A percentile compares a stretch with the other conserved stretches of the same genome.
These are phyloP conservation scores for Fusarium virguliforme DNA, from an alignment of 2,329 filamentous ascomycete genomes.

Conservation along the genomic window DNA sequence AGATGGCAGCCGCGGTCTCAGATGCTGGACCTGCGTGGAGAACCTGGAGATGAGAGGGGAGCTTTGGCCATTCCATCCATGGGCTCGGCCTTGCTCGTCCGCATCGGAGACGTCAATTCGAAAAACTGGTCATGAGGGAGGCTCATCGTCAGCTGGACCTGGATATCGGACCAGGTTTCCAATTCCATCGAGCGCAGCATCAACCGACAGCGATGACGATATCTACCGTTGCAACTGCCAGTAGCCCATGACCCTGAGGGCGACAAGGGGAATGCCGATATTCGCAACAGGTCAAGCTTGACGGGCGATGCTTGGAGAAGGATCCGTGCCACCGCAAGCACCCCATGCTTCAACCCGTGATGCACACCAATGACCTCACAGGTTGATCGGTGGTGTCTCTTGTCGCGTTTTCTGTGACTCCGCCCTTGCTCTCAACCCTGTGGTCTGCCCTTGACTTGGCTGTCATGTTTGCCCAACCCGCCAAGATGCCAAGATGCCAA, in stretches of 20 bases:
- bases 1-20: constrained; percentile 3
- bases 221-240: constrained; percentile 35
- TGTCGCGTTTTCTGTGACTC: constrained; percentile 18
- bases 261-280: constrained; percentile 28
- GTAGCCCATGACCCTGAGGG: constrained; percentile 29
- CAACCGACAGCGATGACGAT: constrained; percentile 29
- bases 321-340: constrained; percentile 28
- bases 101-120: constrained; percentile 14
- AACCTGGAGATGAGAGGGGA: constrained; percentile 17
- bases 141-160: constrained; percentile 8
- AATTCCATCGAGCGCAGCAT: constrained; percentile 17
- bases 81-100: constrained; percentile 17
- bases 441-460: constrained; percentile 14
- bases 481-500: constrained; percentile 47
- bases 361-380: constrained; percentile 49
- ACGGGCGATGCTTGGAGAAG: constrained; percentile 24
- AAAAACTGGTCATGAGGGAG: constrained; percentile 2
- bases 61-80: constrained; percentile 6
- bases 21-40: constrained; percentile 7
- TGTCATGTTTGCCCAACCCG: constrained; percentile 35
- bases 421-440: constrained; percentile 14
- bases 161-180: constrained; percentile 12
- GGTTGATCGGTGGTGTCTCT: constrained; percentile 31
- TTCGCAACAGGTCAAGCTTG: constrained; percentile 16
- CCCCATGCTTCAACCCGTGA: constrained; percentile 34